Percentiles rank a stretch among this genome's conserved stretches.
Conservation (phyloP, 257 asterid genomes). For the Solanum tacnaense region DNA sequence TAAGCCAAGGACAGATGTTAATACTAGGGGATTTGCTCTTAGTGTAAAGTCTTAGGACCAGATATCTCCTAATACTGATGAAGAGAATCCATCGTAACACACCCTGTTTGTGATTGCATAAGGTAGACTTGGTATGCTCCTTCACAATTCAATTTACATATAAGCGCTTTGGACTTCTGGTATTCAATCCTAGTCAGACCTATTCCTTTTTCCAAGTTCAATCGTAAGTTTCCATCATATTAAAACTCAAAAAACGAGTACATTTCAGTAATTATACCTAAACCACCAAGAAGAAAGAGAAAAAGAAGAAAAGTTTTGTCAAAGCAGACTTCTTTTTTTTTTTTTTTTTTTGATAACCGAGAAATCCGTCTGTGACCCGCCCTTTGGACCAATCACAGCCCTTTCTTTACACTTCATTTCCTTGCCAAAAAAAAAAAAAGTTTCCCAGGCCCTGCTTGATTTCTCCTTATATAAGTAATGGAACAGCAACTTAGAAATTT, state of each 20-base stretch:
- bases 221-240: neutral
- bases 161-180: neutral
- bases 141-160: neutral
- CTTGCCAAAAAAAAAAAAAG: neutral
- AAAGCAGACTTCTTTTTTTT: neutral
- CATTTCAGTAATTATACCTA: neutral
- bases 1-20: neutral
- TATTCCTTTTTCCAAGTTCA: neutral
- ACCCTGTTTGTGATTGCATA: neutral
- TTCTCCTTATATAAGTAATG: neutral
- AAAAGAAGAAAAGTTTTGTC: neutral
- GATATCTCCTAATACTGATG: neutral
- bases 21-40: neutral
- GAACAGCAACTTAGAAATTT: neutral
- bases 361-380: too few relatives aligned
- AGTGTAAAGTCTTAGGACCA: neutral
- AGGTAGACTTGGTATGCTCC: neutral
- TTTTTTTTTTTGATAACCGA: too few relatives aligned
- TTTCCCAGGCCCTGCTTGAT: neutral
- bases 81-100: neutral
- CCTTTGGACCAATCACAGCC: neutral
- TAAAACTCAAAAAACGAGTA: neutral
- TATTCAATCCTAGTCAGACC: neutral
- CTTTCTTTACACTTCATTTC: neutral
- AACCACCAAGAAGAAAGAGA: neutral